Conservation (phyloP, 2,329 filamentous ascomycete species). For the Geoglossum cookeanum region DNA sequence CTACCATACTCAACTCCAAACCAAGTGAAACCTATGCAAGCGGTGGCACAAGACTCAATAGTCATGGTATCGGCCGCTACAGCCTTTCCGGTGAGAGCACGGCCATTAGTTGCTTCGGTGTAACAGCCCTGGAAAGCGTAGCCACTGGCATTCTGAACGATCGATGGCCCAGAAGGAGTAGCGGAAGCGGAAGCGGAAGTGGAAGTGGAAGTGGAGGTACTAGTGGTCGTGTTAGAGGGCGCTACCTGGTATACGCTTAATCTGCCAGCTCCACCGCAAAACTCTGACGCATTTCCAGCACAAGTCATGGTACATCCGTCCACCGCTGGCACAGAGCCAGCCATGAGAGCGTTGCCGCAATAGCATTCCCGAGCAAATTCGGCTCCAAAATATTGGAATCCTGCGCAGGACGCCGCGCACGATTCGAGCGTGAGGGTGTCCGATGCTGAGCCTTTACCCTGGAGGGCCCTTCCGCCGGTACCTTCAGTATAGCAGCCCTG, state of each 20-base stretch:
- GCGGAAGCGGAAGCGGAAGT: not conserved
- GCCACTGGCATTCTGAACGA: not conserved
- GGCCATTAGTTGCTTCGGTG: not conserved
- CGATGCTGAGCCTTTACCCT: not conserved
- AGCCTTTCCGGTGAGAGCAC: not conserved
- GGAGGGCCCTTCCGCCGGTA: not conserved
- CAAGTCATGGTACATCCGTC: constrained; percentile 9
- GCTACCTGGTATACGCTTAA: constrained; percentile 8
- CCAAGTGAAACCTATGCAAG: not conserved
- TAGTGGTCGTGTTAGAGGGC: not conserved
- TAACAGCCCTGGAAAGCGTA: constrained; percentile 1
- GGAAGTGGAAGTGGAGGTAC: not conserved
- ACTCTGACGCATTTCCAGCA: constrained; percentile 8
- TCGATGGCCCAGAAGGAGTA: not conserved
- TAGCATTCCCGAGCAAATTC: not conserved
- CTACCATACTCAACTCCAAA: constrained; percentile 2
- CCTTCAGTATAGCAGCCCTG: constrained; percentile 1
- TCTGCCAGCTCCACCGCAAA: constrained; percentile 7
- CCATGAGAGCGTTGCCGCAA: not conserved
- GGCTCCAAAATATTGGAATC: not conserved
- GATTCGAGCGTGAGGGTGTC: not conserved
- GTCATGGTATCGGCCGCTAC: not conserved
- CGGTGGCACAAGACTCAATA: not conserved
- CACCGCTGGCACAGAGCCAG: constrained; percentile 4
- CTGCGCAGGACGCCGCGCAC: not conserved